Evolutionary conservation across 345 rosid genomes (phyloP), one percentile per base, ranked within the genome.

Genomic region (Boechera divaricarpa): DNA sequence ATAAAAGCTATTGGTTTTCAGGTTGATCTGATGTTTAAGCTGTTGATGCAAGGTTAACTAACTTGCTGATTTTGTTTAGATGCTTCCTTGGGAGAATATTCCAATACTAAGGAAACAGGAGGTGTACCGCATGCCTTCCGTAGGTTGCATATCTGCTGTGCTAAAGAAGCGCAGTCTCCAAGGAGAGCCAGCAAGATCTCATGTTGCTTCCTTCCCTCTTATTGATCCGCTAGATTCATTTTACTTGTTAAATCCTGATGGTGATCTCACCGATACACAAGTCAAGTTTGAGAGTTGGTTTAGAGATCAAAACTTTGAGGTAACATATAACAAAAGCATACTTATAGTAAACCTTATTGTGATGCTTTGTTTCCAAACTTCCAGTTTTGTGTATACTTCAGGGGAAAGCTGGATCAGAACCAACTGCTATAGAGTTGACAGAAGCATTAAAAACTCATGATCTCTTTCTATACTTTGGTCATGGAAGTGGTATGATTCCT

Each of bases 71-170:
- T 73, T 18, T 81, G 8, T 57, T 63, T 81, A 95, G 98, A 95
- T 95, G 99, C 92, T 95, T 84, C 97, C 99, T 8, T 95, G 99
- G 99, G 99, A 95, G 82, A 95, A 82, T 76, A 79, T 95, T 63
- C 98, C 99, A 2, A 83, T 80, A 48, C 83, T 95, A 45, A 85
- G 98, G 84, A 87, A 85, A 59, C 94, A 89, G 60, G 99, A 90
- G 84, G 94, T 89, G 60, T 95, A 95, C 81, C 94, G 98, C 53
- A 89, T 95, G 95, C 99, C 99, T 64, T 90, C 96, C 6, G 90
- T 92, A n/a, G 86, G 87, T 68, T 92, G 98, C 82, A 89, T 91
- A 69, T 77, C 75, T 16, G 76, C 75, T 24, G 82, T 83, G 41
- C 83, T 90, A 44, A 81, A 88, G 61, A 89, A 82, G 84, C 85